A percentile compares a stretch with the other conserved stretches of the same genome.
Evolutionary conservation across 2,329 filamentous ascomycete species (phyloP).

Genomic region (Fusarium liriodendri): DNA sequence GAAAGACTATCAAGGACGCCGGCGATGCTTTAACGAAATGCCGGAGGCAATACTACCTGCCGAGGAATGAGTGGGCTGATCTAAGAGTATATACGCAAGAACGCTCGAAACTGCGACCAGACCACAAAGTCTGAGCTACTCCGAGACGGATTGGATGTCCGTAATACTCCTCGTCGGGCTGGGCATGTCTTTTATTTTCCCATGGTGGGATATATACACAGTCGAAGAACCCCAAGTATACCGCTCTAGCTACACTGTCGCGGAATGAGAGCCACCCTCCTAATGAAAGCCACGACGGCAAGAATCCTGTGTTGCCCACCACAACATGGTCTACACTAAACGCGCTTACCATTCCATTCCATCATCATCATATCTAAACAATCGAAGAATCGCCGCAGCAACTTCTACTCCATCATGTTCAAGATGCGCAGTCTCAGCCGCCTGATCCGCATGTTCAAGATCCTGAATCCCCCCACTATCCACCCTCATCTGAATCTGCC

Average conservation of each 20-base stretch:
- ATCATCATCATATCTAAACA: conserved; percentile 63
- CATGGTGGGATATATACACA: neutral
- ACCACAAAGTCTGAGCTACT: no score
- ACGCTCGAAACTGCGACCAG: neutral
- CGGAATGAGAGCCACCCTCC: neutral
- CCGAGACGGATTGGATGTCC: no score
- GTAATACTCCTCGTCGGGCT: neutral
- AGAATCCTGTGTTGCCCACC: neutral
- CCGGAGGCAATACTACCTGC: no score
- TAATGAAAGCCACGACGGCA: neutral
- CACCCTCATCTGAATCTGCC: conserved; percentile 71
- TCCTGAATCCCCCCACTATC: conserved; percentile 71
- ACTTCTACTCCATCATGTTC: conserved; percentile 78
- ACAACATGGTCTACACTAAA: neutral
- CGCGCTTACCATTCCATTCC: conserved; percentile 43
- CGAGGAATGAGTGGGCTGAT: no score
- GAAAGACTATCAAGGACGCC: no score
- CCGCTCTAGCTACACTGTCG: no score
- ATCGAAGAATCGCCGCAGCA: conserved; percentile 72
- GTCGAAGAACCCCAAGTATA: neutral
- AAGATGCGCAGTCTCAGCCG: conserved; percentile 68
- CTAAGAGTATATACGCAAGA: neutral
- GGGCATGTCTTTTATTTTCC: neutral
- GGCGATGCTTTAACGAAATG: no score
- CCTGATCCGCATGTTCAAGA: conserved; percentile 70